Percentiles rank a stretch among this genome's conserved stretches.
phyloP scores from a whole-genome alignment of 208 protist species.

The Leishmania aethiopica region DNA sequence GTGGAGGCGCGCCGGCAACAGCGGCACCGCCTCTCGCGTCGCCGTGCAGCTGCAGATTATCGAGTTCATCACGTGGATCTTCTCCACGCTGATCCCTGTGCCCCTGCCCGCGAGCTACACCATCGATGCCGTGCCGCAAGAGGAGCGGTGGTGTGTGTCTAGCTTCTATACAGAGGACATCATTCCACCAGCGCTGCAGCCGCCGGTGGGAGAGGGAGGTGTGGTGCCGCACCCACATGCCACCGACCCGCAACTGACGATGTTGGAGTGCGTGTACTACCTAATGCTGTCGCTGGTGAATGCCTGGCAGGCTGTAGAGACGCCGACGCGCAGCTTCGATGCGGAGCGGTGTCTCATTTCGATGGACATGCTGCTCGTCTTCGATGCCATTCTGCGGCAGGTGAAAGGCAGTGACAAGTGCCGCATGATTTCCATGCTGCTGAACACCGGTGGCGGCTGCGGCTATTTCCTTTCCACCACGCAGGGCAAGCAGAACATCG shows the following conservation, averaged over 20 bases:
- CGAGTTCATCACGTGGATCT: conserved; percentile 71
- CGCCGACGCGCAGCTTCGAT: conserved; percentile 65
- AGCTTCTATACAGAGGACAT: conserved; percentile 31
- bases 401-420: conserved; percentile 27
- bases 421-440: conserved; percentile 41
- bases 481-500: conserved; percentile 43
- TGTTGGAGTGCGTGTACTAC: conserved; percentile 51
- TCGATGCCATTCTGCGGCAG: conserved; percentile 61
- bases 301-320: conserved; percentile 85
- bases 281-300: conserved; percentile 67
- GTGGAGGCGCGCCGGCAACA: conserved; percentile 56
- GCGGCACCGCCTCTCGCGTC: conserved; percentile 67
- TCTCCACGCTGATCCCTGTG: conserved; percentile 60
- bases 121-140: conserved; percentile 17
- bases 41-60: conserved; percentile 81
- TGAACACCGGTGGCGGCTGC: conserved; percentile 34
- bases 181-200: conserved; percentile 3
- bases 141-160: conserved; percentile 29
- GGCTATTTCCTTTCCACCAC: conserved; percentile 74
- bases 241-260: conserved; percentile 41
- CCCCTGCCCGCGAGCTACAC: conserved; percentile 32
- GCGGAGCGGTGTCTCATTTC: conserved; percentile 66
- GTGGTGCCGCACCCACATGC: conserved; percentile 16
- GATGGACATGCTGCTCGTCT: conserved; percentile 72
- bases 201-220: not conserved